Evolutionary conservation across 2,329 filamentous ascomycete species (phyloP), one percentile per base, ranked within the genome.

Genomic region (Epichloe coenophiala): DNA sequence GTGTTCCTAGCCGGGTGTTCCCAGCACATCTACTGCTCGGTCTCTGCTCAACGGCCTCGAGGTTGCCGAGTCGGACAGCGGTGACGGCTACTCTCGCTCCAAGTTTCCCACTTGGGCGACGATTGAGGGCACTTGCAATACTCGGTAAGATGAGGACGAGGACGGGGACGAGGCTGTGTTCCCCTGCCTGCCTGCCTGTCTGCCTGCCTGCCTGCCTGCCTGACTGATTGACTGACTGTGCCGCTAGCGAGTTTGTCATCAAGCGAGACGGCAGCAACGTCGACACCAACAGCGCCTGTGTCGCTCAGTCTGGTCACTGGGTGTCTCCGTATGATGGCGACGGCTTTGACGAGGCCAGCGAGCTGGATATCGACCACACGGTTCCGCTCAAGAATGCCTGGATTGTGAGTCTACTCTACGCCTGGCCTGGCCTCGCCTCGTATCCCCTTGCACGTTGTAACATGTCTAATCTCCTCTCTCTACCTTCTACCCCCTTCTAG

Each of bases 351-450:
- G 69, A 71, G 0, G 77, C 85, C 1, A 76, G 73, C 19, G 84
- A 90, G 58, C 65, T 93, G 1, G 86, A 91, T 58, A 91, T 93
- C 53, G 88, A 93, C 64, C 88, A 93, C 63, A 74, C 93, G 68
- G 85, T 94, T 3, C 86, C 88, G 1, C 65, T 94, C 54, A 83
- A 83, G 62, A 88, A 90, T 60, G 86, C 86, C 5, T 91, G 86
- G 86, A 80, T 84, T 54, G 78, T 81, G 57, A 60, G 72, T 66
- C 31, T 11, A 17, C n/a, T 15, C 38, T 21, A 31, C 21, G 9
- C 53, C 36, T 44, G 23, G 39, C 37, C 12, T 13, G 44, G 17
- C 17, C 13, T 13, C 46, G 8, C 27, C 7, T 9, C 27, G 37
- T 21, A 43, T 43, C 15, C 12, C 17, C 17, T 17, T 17, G 17